Evolutionary conservation across 2,329 filamentous ascomycete genomes (phyloP), one percentile per base, ranked within the genome.

Genomic region (Colletotrichum somersetense): DNA sequence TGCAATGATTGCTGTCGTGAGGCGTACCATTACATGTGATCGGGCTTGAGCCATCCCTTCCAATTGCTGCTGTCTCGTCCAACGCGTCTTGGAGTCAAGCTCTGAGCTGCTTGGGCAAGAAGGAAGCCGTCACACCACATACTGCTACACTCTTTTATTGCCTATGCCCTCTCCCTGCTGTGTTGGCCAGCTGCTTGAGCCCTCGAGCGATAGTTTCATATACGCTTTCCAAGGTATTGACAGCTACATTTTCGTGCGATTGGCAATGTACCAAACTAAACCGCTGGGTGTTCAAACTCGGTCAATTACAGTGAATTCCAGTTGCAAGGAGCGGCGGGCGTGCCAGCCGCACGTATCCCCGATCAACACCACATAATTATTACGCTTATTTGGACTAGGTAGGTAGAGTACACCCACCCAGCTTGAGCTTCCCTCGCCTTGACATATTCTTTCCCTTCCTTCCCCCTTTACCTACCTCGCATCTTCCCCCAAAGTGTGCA

Each of bases 271-370:
- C 56, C n/a, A 14, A 26, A n/a, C 18, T 14, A 42, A 26, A 35
- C 35, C 38, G 42, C n/a, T 14, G n/a, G n/a, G n/a, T 7, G 56
- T 7, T 57, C n/a, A 8, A 7, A 23, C 3, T 26, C 14, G 38
- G n/a, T 42, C 38, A 40, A 58, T 58, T 26, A 58, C 38, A 42
- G 35, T 35, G 38, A 58, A 58, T 58, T 58, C 56, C 56, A 58
- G 56, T 40, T 57, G 35, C n/a, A 42, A 26, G 30, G 56, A 14
- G 56, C 56, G 38, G 38, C 56, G n/a, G 7, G 35, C 14, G n/a
- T 58, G 38, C 56, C 35, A 58, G 56, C 38, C 56, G 42, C 56
- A 58, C 56, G 35, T 58, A 42, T 42, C 38, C n/a, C 38, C n/a
- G 56, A 58, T 42, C 56, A 58, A 58, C 35, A 26, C 56, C n/a